Evolutionary conservation across 441 rosid species (phyloP).

Genomic region (Adansonia rubrostipa): DNA sequence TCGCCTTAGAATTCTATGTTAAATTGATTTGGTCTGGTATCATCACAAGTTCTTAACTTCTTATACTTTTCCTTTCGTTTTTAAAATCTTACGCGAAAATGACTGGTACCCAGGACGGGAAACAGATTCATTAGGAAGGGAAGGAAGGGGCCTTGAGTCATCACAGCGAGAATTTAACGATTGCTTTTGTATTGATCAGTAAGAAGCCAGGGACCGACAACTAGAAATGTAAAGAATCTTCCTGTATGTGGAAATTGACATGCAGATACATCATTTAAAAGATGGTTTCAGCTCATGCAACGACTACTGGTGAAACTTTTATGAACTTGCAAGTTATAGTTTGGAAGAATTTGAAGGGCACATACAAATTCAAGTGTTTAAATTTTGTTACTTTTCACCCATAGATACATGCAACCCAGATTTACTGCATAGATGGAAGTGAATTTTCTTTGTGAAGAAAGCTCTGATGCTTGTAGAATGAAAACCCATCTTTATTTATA

Average conservation of each 20-base stretch:
- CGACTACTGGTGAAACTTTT: conserved; percentile 48
- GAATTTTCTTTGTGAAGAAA: background rate
- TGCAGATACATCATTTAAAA: conserved; percentile 77
- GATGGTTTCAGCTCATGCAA: conserved; percentile 73
- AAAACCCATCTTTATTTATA: conserved; percentile 34
- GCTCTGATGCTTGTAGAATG: background rate
- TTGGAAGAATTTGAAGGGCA: background rate
- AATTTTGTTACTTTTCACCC: background rate
- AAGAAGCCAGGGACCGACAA: conserved; percentile 66
- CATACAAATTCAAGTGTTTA: background rate
- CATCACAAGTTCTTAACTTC: background rate
- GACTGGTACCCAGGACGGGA: background rate
- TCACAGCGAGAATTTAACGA: conserved; percentile 77
- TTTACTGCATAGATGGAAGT: background rate
- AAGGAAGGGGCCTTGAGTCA: conserved; percentile 72
- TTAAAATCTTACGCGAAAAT: background rate
- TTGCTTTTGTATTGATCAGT: conserved; percentile 81
- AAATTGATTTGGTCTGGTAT: background rate
- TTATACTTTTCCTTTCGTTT: conserved; percentile 13
- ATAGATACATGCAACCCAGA: background rate
- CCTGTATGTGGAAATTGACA: conserved; percentile 80
- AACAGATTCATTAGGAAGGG: conserved; percentile 44
- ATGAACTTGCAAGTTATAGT: background rate
- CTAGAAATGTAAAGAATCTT: conserved; percentile 80
- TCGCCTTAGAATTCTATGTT: background rate